Base-by-base conservation (phyloP, 225 moss, liverwort and hornwort genomes). In the Takakia lepidozioides region DNA sequence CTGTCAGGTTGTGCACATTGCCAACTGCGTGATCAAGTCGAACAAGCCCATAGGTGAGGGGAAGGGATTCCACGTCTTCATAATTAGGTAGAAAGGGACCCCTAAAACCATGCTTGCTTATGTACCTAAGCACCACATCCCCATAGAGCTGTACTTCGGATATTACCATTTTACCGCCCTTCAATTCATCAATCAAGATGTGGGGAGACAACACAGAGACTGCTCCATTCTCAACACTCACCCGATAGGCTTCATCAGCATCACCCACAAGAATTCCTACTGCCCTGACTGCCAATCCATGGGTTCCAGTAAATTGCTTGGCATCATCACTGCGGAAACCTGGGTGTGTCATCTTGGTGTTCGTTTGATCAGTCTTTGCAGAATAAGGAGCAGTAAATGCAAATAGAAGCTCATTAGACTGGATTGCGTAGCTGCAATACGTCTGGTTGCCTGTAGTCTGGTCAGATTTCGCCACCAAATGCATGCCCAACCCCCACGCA, bases 401-500 rank as follows among this genome's bases (percentile, higher is more conserved):
- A 56, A 98, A 83, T 55, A 81, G 21, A 5, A 98, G 80, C 2
- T 91, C 87, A 51, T 91, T 80, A 14, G 85, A 85, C 46, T 73
- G 87, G 40, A 85, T 68, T 16, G 72, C 85, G 45, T 98, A 98
- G 65, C 87, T 87, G 62, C 85, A 85, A 27, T 85, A 91, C 0
- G 83, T 87, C 59, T 91, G 91, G 21, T 98, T 98, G 18, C 98
- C 87, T 2, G 91, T 98, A 3, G 75, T 87, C 47, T 91, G 98
- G 44, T 98, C 98, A 24, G 87, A 91, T 49, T 91, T 91, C 3
- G 81, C 98, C 5, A 98, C 98, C 1, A 98, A 76, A 55, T 85
- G 82, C 98, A 98, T 87, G 17, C 98, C 98, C 56, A 98, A 72
- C 38, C 98, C 98, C 98, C 98, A 91, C 22, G 87, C 57, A 54